phyloP scores from a whole-genome alignment of 1,139 yeast species.

The Lodderomyces metapsilosis region DNA sequence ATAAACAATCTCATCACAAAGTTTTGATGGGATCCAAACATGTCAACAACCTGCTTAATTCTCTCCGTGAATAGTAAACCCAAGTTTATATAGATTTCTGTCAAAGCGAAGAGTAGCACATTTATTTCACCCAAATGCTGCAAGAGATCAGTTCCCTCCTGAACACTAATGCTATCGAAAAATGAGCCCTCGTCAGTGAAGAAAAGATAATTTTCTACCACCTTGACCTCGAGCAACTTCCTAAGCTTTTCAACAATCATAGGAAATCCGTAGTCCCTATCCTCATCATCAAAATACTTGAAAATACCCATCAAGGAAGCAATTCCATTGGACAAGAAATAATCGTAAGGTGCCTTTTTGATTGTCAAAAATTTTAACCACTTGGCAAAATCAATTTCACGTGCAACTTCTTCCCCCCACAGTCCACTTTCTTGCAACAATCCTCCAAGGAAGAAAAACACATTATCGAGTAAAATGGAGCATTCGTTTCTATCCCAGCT shows the following conservation, averaged over 20 bases:
- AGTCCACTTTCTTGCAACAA: conserved; percentile 47
- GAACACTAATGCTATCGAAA: conserved; percentile 30
- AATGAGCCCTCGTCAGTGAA: conserved; percentile 19
- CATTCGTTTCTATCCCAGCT: conserved; percentile 54
- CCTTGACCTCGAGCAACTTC: conserved; percentile 15
- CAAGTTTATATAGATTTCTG: conserved; percentile 56
- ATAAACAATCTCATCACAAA: conserved; percentile 35
- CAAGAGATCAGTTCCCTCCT: conserved; percentile 33
- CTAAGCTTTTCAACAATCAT: conserved; percentile 18
- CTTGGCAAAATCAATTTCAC: conserved; percentile 37
- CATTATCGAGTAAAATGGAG: conserved; percentile 47
- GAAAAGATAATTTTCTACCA: conserved; percentile 20
- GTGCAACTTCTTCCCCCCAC: conserved; percentile 47
- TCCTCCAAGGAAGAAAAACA: conserved; percentile 45
- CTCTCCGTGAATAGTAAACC: conserved; percentile 49
- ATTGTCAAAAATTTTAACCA: conserved; percentile 47
- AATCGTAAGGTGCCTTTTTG: conserved; percentile 60
- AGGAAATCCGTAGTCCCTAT: conserved; percentile 49
- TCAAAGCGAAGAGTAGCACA: conserved; percentile 44
- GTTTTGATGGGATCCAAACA: conserved; percentile 34
- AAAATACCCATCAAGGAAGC: conserved; percentile 54
- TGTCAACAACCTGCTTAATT: conserved; percentile 43
- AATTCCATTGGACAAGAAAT: conserved; percentile 53
- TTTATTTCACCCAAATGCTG: conserved; percentile 30
- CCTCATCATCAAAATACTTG: conserved; percentile 55